Conservation (phyloP, 1,139 yeast species). For the Magnusiomyces magnusii region DNA sequence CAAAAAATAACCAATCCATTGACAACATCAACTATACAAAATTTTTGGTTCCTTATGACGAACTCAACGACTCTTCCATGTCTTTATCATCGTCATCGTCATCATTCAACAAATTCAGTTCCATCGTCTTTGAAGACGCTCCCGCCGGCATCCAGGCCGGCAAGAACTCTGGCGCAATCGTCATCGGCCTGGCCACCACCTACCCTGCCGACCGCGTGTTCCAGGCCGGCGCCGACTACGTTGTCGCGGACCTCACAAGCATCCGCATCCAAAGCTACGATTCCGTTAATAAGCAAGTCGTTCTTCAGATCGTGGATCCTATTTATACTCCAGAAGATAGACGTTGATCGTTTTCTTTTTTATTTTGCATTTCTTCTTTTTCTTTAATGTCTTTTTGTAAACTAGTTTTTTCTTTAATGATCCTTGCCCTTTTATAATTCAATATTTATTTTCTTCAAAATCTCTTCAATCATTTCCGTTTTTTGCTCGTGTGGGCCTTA, state of each 20-base stretch:
- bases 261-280: slow-evolving; percentile 4
- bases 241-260: slow-evolving; percentile 47
- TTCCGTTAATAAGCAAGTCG: neutral
- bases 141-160: slow-evolving; percentile 86
- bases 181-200: slow-evolving; percentile 77
- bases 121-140: slow-evolving; percentile 77
- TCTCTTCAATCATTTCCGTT: neutral
- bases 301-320: slow-evolving; percentile 7
- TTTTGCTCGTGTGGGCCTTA: neutral
- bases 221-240: slow-evolving; percentile 73
- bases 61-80: neutral
- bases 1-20: neutral
- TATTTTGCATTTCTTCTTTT: neutral
- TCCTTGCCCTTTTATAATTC: neutral
- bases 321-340: slow-evolving; percentile 7
- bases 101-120: slow-evolving; percentile 41
- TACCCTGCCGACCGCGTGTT: slow-evolving; percentile 57
- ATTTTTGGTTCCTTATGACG: neutral
- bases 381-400: neutral
- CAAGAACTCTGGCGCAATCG: slow-evolving; percentile 74
- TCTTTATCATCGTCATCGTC: neutral
- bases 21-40: neutral
- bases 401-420: neutral
- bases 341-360: neutral
- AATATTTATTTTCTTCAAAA: no score